Evolutionary conservation across 2,329 filamentous ascomycete species (phyloP).

Genomic region (Zymoseptoria passerinii): DNA sequence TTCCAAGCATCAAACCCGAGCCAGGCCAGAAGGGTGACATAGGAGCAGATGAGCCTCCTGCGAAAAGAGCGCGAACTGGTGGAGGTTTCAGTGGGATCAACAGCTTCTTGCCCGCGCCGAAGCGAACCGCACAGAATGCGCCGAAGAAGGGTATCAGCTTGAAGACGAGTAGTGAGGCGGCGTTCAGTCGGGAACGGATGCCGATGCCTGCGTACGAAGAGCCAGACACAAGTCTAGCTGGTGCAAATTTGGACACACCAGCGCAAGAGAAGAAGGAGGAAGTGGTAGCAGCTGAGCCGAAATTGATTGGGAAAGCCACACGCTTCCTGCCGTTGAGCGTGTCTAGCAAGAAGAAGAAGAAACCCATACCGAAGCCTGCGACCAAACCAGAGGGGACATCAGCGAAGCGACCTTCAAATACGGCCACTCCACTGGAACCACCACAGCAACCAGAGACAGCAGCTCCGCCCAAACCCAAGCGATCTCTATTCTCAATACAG

Average conservation of each 20-base stretch:
- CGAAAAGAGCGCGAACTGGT: slow-evolving; percentile 61
- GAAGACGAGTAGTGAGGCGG: slow-evolving; percentile 75
- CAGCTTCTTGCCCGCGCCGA: slow-evolving; percentile 77
- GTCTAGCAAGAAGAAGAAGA: slow-evolving; percentile 63
- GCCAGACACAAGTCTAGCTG: background rate
- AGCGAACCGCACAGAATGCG: slow-evolving; percentile 39
- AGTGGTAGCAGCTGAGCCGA: slow-evolving; percentile 44
- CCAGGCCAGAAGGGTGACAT: slow-evolving; percentile 32
- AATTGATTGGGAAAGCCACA: slow-evolving; percentile 67
- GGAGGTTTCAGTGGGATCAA: slow-evolving; percentile 74
- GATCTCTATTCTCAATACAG: slow-evolving; percentile 62
- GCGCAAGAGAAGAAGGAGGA: slow-evolving; percentile 39
- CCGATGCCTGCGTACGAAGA: slow-evolving; percentile 30
- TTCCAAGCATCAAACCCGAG: slow-evolving; percentile 49
- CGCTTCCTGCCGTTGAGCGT: slow-evolving; percentile 89
- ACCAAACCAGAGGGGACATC: background rate
- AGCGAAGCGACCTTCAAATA: background rate
- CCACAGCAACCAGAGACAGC: background rate
- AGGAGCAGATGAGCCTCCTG: slow-evolving; percentile 48
- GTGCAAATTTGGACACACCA: slow-evolving; percentile 5
- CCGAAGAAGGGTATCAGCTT: slow-evolving; percentile 57
- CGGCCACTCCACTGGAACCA: background rate
- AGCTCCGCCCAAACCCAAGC: slow-evolving; percentile 47
- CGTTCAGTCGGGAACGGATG: slow-evolving; percentile 61
- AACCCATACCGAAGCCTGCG: slow-evolving; percentile 34